A percentile compares a stretch with the other conserved stretches of the same genome.
phyloP scores from a whole-genome alignment of 768 basidiomycete species.

The Auricularia heimuer region DNA sequence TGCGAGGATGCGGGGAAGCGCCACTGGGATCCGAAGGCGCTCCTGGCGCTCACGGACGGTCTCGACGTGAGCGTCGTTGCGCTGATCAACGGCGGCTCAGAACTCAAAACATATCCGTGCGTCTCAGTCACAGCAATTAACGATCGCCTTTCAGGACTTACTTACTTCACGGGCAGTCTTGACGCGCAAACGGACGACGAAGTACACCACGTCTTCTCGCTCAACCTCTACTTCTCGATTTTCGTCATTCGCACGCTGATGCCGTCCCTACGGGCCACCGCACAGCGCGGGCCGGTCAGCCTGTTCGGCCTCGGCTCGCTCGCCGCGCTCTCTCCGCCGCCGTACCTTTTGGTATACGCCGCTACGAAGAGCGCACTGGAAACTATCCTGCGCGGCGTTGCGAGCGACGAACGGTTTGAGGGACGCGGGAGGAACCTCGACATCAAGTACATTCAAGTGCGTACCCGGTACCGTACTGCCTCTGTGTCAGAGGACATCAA shows the following conservation, averaged over 20 bases:
- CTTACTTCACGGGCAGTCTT: not conserved
- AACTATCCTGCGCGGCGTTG: conserved; percentile 2
- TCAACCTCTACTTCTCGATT: conserved; percentile 7
- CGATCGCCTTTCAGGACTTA: too few species aligned
- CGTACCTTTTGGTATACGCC: conserved; percentile 6
- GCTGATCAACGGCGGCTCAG: conserved; percentile 6
- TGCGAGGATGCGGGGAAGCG: not conserved
- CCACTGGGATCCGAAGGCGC: conserved; percentile 8
- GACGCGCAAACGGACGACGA: conserved; percentile 6
- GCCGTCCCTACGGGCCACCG: conserved; percentile 4
- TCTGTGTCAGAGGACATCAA: too few species aligned
- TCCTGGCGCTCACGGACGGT: conserved; percentile 3
- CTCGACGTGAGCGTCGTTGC: conserved; percentile 9
- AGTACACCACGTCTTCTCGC: conserved; percentile 1
- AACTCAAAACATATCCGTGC: not conserved
- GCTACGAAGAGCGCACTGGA: conserved; percentile 7
- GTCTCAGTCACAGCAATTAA: not conserved
- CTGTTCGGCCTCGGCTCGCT: conserved; percentile 8
- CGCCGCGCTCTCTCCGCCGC: conserved; percentile 8
- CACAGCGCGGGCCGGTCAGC: not conserved
- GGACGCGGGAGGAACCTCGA: not conserved
- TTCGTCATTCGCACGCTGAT: conserved; percentile 7
- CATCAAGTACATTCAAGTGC: not conserved
- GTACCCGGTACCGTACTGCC: too few species aligned
- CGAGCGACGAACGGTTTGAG: conserved; percentile 7